Percentiles rank a stretch among this genome's conserved stretches.
Conservation (phyloP, 805 yeast species). For the Candida lessepsii region DNA sequence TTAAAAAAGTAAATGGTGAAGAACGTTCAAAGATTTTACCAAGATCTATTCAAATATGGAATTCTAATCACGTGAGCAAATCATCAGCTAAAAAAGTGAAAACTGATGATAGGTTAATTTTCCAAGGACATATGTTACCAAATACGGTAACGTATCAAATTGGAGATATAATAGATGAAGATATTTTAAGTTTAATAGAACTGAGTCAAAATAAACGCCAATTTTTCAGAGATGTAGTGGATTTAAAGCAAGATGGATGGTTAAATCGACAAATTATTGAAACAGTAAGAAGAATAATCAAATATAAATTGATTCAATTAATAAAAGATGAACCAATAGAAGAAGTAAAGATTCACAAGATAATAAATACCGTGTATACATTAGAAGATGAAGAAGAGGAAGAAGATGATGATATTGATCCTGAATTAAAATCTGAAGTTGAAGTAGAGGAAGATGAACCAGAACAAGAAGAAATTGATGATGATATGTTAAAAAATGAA, state of each 20-base stretch:
- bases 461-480: no score
- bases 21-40: slow-evolving; percentile 23
- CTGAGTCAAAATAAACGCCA: slow-evolving; percentile 29
- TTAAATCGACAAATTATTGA: slow-evolving; percentile 57
- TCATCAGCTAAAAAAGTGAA: slow-evolving; percentile 15
- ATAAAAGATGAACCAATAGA: slow-evolving; percentile 51
- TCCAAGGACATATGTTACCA: slow-evolving; percentile 73
- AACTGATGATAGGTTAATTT: slow-evolving; percentile 46
- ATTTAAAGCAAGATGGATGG: slow-evolving; percentile 76
- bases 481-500: no score
- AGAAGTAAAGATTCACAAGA: slow-evolving; percentile 39
- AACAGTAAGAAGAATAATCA: slow-evolving; percentile 64
- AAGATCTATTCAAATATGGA: slow-evolving; percentile 20
- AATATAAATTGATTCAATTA: slow-evolving; percentile 67
- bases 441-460: slow-evolving; percentile 20
- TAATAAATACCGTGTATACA: slow-evolving; percentile 38
- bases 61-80: not conserved
- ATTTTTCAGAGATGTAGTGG: slow-evolving; percentile 34
- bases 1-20: slow-evolving; percentile 2
- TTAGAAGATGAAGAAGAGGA: slow-evolving; percentile 22
- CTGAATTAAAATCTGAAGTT: slow-evolving; percentile 23
- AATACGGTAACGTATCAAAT: slow-evolving; percentile 71
- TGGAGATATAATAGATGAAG: slow-evolving; percentile 72
- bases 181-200: slow-evolving; percentile 46
- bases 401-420: slow-evolving; percentile 24